Percentiles rank a stretch among this genome's conserved stretches.
These are phyloP conservation scores for Echinosophora koreensis DNA, from an alignment of 306 rosid genomes.

Conservation along the genomic window DNA sequence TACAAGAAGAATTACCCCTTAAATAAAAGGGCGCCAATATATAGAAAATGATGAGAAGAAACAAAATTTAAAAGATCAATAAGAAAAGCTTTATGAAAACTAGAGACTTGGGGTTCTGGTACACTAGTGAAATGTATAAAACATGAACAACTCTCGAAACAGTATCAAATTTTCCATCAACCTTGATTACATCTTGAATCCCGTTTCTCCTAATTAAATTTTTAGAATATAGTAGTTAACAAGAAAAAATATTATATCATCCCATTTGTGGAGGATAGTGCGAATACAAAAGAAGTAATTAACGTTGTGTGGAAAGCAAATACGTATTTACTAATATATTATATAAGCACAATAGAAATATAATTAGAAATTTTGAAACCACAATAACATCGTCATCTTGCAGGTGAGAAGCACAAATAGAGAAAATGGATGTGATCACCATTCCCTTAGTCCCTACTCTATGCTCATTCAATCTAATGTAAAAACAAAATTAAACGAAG, in stretches of 20 bases:
- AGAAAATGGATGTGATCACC: conserved; percentile 27
- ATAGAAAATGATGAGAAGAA: conserved; percentile 23
- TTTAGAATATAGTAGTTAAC: neutral
- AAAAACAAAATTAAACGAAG: neutral
- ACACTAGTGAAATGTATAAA: conserved; percentile 6
- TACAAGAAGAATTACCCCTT: too few relatives aligned
- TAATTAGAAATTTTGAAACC: conserved; percentile 37
- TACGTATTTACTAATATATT: neutral
- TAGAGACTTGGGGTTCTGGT: conserved; percentile 33
- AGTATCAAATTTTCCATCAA: conserved; percentile 33
- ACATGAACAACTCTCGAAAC: conserved; percentile 22
- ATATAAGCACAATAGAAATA: conserved; percentile 26
- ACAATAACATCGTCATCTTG: conserved; percentile 48
- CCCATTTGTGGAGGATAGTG: conserved; percentile 40
- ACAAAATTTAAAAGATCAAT: conserved; percentile 34
- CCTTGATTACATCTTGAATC: conserved; percentile 16
- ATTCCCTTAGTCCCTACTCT: conserved; percentile 38
- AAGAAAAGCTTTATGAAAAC: conserved; percentile 43
- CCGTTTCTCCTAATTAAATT: neutral
- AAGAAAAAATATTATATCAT: conserved; percentile 20
- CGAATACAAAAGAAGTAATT: conserved; percentile 42
- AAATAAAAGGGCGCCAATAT: neutral
- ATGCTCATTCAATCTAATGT: conserved; percentile 21
- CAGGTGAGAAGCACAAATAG: conserved; percentile 42
- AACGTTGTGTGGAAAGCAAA: conserved; percentile 47